phyloP scores from a whole-genome alignment of 768 basidiomycete genomes.

The Rhodotorula kratochvilovae region DNA sequence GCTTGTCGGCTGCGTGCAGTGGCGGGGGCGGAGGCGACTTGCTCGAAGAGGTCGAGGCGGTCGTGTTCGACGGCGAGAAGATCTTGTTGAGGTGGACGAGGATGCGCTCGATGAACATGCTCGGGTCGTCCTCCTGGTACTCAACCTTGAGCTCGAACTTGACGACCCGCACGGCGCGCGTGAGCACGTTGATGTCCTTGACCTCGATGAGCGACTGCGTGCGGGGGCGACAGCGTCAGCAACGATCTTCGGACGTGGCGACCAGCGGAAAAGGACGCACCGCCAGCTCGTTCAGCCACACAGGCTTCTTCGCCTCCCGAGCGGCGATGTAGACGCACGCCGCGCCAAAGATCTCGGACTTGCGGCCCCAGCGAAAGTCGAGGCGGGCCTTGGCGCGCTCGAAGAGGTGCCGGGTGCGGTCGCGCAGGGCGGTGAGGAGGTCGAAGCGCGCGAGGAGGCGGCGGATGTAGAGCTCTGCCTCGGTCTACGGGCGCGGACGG shows the following conservation, averaged over 20 bases:
- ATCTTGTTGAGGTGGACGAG: conserved; percentile 30
- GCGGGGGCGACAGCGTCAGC: neutral
- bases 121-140: conserved; percentile 23
- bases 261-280: neutral
- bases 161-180: conserved; percentile 28
- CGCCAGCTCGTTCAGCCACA: conserved; percentile 25
- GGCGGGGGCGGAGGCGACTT: neutral
- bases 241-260: too few relatives aligned
- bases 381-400: neutral
- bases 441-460: conserved; percentile 17
- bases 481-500: neutral
- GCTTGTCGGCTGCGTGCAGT: neutral
- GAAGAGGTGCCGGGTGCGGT: conserved; percentile 8
- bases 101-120: conserved; percentile 28
- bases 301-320: neutral
- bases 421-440: neutral
- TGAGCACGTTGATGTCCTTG: conserved; percentile 13
- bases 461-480: conserved; percentile 4
- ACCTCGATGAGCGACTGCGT: conserved; percentile 8
- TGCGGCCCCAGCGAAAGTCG: conserved; percentile 29
- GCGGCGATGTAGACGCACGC: conserved; percentile 31
- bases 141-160: conserved; percentile 20
- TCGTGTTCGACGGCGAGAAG: neutral
- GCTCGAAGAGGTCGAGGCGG: neutral
- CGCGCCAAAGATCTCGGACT: conserved; percentile 8